Conservation (phyloP, 1,139 yeast genomes). For the Nakaseomyces kungkrabaensis region DNA sequence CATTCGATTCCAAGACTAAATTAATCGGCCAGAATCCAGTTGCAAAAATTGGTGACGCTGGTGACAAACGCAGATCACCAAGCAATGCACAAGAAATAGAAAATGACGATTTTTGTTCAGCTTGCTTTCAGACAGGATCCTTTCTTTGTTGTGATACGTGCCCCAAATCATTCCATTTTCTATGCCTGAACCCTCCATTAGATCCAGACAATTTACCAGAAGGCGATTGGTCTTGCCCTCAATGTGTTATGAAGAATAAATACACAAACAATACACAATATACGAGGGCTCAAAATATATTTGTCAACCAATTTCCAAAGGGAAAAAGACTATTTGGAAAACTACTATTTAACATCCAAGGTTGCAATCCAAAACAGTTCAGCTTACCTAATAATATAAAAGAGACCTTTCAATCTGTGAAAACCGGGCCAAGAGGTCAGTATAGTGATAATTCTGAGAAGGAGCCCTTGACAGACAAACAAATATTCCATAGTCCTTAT, state of each 20-base stretch:
- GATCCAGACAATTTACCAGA: slow-evolving; percentile 69
- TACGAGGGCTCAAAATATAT: slow-evolving; percentile 18
- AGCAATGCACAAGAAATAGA: slow-evolving; percentile 24
- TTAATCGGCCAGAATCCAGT: slow-evolving; percentile 23
- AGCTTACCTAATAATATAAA: slow-evolving; percentile 58
- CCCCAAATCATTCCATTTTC: slow-evolving; percentile 83
- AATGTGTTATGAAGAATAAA: slow-evolving; percentile 41
- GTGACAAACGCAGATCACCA: slow-evolving; percentile 10
- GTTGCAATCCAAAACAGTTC: slow-evolving; percentile 64
- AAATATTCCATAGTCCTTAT: slow-evolving; percentile 36
- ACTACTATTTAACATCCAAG: slow-evolving; percentile 47
- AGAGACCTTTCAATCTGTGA: slow-evolving; percentile 66
- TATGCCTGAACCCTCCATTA: slow-evolving; percentile 85
- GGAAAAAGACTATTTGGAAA: slow-evolving; percentile 46
- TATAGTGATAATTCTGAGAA: slow-evolving; percentile 52
- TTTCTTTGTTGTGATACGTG: slow-evolving; percentile 91
- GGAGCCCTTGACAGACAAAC: slow-evolving; percentile 32
- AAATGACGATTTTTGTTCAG: slow-evolving; percentile 81
- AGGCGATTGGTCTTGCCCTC: slow-evolving; percentile 83
- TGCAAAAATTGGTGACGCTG: slow-evolving; percentile 9
- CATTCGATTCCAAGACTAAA: slow-evolving; percentile 18
- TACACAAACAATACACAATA: slow-evolving; percentile 21
- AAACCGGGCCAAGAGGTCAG: slow-evolving; percentile 59
- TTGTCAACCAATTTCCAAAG: slow-evolving; percentile 13
- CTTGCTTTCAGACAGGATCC: slow-evolving; percentile 83